These are phyloP conservation scores for Tolypocladium ophioglossoides DNA, from an alignment of 2,329 filamentous ascomycete genomes.

Conservation along the genomic window DNA sequence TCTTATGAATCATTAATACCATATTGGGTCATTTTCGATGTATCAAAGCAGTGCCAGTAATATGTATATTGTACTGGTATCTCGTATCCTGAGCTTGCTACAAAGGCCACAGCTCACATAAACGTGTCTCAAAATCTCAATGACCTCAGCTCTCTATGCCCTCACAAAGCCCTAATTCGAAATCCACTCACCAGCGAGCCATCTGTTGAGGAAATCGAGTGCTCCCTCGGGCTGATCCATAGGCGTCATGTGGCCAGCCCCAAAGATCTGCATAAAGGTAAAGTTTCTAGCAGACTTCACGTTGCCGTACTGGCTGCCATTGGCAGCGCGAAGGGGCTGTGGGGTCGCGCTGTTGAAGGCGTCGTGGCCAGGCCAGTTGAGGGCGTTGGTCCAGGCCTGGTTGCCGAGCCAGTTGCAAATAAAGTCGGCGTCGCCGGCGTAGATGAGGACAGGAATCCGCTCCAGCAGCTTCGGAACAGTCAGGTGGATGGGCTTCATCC, in stretches of 20 bases:
- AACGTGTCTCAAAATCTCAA: too few species aligned
- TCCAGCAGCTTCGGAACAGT: constrained; percentile 76
- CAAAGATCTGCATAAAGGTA: constrained; percentile 80
- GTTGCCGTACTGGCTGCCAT: constrained; percentile 46
- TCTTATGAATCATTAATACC: too few species aligned
- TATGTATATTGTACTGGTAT: too few species aligned
- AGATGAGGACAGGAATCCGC: constrained; percentile 89
- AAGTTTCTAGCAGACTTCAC: constrained; percentile 88
- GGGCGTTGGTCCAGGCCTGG: constrained; percentile 84
- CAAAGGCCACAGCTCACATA: too few species aligned
- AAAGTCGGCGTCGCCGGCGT: constrained; percentile 78
- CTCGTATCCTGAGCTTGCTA: too few species aligned
- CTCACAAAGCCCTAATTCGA: constrained; percentile 11
- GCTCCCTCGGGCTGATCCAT: constrained; percentile 86
- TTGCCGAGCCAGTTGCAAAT: constrained; percentile 98
- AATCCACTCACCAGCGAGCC: constrained; percentile 74
- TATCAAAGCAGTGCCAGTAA: too few species aligned
- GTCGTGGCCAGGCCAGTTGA: constrained; percentile 84
- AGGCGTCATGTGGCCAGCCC: constrained; percentile 91
- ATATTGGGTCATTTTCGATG: too few species aligned
- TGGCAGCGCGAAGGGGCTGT: constrained; percentile 53
- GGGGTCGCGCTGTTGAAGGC: constrained; percentile 62
- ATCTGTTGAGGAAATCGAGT: constrained; percentile 88
- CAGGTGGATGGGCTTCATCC: constrained; percentile 94
- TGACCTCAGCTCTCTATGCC: too few species aligned